Percentiles rank a stretch among this genome's conserved stretches.
Conservation (phyloP, 192 early-diverging fungal species). For the Dissophora globulifera region DNA sequence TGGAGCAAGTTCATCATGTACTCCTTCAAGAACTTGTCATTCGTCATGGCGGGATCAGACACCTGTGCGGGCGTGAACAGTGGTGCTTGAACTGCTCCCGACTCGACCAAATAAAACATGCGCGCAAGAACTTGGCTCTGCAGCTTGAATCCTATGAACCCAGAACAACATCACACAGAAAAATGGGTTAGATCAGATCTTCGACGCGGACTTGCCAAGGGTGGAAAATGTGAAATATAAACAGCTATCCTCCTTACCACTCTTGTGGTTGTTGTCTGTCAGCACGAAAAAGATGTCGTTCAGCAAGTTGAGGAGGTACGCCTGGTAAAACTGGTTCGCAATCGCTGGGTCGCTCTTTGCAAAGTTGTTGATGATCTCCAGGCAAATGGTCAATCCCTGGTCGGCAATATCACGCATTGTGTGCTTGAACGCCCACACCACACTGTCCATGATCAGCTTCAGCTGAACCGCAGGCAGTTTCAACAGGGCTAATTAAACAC, state of each 20-base stretch:
- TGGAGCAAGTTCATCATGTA: constrained; percentile 85
- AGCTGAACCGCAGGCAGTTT: constrained; percentile 85
- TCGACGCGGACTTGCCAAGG: too few relatives aligned
- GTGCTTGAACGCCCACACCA: constrained; percentile 99
- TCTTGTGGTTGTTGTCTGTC: constrained; percentile 96
- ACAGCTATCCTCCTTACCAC: constrained; percentile 63
- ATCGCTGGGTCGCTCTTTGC: constrained; percentile 72
- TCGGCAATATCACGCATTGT: constrained; percentile 98
- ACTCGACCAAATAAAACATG: constrained; percentile 88
- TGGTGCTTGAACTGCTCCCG: constrained; percentile 83
- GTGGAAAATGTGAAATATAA: too few relatives aligned
- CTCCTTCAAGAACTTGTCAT: constrained; percentile 80
- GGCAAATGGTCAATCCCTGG: constrained; percentile 83
- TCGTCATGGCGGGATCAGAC: constrained; percentile 78
- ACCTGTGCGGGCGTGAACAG: constrained; percentile 81
- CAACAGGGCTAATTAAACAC: constrained; percentile 77
- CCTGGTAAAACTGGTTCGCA: constrained; percentile 89
- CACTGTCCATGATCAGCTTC: constrained; percentile 92
- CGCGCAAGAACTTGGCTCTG: constrained; percentile 90
- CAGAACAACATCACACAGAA: too few relatives aligned
- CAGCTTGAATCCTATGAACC: constrained; percentile 80
- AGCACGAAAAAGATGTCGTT: constrained; percentile 98
- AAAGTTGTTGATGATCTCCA: constrained; percentile 91
- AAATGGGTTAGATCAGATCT: too few relatives aligned
- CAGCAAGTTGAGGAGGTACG: constrained; percentile 88